Evolutionary conservation across 1,284 basidiomycete genomes (phyloP).

Genomic region (Naganishia liquefaciens): DNA sequence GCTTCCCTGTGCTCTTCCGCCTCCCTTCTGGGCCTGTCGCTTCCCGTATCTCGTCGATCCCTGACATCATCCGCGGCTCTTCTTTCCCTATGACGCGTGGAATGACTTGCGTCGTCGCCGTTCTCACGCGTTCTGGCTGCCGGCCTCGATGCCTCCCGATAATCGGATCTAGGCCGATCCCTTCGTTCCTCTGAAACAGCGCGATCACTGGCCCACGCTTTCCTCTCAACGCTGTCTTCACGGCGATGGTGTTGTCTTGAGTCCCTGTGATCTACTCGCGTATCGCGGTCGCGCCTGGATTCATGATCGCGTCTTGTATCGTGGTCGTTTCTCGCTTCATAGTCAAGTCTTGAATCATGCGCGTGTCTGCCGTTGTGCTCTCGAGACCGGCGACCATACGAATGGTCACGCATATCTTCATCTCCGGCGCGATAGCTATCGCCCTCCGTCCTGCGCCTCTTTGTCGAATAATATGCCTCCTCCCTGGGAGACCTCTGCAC

Average conservation of each 20-base stretch:
- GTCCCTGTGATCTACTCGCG: too few relatives aligned
- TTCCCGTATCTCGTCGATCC: background rate
- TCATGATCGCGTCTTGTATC: too few relatives aligned
- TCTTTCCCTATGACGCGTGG: too few relatives aligned
- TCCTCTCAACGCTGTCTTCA: background rate
- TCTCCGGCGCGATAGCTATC: background rate
- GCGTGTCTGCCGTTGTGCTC: background rate
- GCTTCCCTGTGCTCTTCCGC: background rate
- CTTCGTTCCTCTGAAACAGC: background rate
- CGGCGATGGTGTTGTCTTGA: constrained; percentile 1
- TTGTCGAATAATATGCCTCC: constrained; percentile 3
- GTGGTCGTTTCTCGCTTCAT: background rate
- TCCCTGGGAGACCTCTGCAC: background rate
- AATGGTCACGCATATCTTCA: background rate
- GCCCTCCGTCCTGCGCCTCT: constrained; percentile 3
- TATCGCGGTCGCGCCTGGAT: too few relatives aligned
- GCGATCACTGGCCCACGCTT: background rate
- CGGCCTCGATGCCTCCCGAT: background rate
- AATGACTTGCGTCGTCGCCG: too few relatives aligned
- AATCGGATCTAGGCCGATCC: background rate
- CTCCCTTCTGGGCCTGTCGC: background rate
- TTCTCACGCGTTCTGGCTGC: too few relatives aligned
- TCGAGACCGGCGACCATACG: background rate
- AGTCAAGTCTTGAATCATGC: background rate
- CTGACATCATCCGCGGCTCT: background rate